Evolutionary conservation across 768 basidiomycete species (phyloP).

Genomic region (Suillus americanus): DNA sequence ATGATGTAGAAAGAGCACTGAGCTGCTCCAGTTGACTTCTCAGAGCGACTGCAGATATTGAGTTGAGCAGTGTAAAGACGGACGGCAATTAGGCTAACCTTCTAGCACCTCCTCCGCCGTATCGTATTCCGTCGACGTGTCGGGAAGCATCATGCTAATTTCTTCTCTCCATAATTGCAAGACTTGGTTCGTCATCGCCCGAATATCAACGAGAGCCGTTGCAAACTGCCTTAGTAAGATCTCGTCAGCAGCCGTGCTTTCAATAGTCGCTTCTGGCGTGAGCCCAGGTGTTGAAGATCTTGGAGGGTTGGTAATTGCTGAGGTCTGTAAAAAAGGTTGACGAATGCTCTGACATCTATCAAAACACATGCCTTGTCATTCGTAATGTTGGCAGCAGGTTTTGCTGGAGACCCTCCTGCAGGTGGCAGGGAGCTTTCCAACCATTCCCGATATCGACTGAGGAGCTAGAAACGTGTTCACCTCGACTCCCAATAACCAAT

Average conservation of each 20-base stretch:
- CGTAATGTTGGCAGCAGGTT: conserved; percentile 31
- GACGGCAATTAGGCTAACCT: conserved; percentile 39
- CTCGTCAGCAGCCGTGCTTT: conserved; percentile 63
- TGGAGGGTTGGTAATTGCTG: conserved; percentile 12
- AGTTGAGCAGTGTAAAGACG: conserved; percentile 3
- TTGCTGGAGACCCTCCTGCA: conserved; percentile 37
- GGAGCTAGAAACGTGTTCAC: conserved; percentile 48
- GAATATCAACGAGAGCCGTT: conserved; percentile 68
- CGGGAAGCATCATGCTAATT: conserved; percentile 61
- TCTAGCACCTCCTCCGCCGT: conserved; percentile 40
- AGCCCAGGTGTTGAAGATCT: conserved; percentile 56
- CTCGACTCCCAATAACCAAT: not conserved
- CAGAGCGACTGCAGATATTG: conserved; percentile 48
- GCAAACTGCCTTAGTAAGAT: conserved; percentile 62
- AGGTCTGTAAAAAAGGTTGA: not conserved
- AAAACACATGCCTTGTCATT: conserved; percentile 31
- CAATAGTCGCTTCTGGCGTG: conserved; percentile 48
- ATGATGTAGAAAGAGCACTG: conserved; percentile 49
- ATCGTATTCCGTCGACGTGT: conserved; percentile 33
- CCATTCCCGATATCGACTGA: conserved; percentile 81
- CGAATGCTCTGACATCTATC: not conserved
- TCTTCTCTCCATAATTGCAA: conserved; percentile 66
- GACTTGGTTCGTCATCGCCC: conserved; percentile 50
- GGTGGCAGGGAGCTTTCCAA: conserved; percentile 55
- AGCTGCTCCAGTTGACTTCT: conserved; percentile 50